Evolutionary conservation across 2,329 filamentous ascomycete genomes (phyloP), one percentile per base, ranked within the genome.

Genomic region (Xylariaceae sp.): DNA sequence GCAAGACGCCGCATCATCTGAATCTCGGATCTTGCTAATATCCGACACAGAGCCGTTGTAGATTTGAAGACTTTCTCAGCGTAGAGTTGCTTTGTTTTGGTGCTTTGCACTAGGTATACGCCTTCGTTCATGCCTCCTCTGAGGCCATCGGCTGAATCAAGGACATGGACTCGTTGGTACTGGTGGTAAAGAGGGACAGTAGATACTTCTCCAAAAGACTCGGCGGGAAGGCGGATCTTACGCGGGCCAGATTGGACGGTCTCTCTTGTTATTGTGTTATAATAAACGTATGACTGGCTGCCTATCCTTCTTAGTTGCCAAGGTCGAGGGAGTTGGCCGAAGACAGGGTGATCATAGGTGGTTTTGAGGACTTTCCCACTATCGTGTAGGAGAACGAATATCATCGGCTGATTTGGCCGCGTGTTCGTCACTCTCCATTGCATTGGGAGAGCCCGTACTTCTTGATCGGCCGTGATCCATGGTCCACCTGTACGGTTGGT

Each of bases 101-200:
- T 42, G 37, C 51, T 15, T 37, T 45, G 10, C n/a, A 61, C 59
- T 9, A 56, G 23, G 13, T 58, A 54, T 6, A 61, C 55, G 5
- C 59, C 59, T 1, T 42, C 44, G 42, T 61, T 58, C 59, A 61
- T 58, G 11, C 48, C 59, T 13, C 59, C 59, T 8, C 51, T n/a
- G 2, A 23, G 4, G 4, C 54, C 55, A 17, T 37, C 15, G 17
- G 56, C 59, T 13, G 49, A 30, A 30, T 60, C 58, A 10, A 62
- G 42, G 3, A 17, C 48, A 17, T 34, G 18, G 7, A 60, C 39
- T 50, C 58, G 50, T 5, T 42, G 18, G 45, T 62, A 62, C 39
- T 58, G 8, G 8, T 35, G 10, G 8, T 48, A 34, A 2, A 60
- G 53, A 11, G 55, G 55, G 3, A 1, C 13, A n/a, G 23, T 51